These are phyloP conservation scores for Pseudoturritis turrita DNA, from an alignment of 345 rosid species.

Conservation along the genomic window DNA sequence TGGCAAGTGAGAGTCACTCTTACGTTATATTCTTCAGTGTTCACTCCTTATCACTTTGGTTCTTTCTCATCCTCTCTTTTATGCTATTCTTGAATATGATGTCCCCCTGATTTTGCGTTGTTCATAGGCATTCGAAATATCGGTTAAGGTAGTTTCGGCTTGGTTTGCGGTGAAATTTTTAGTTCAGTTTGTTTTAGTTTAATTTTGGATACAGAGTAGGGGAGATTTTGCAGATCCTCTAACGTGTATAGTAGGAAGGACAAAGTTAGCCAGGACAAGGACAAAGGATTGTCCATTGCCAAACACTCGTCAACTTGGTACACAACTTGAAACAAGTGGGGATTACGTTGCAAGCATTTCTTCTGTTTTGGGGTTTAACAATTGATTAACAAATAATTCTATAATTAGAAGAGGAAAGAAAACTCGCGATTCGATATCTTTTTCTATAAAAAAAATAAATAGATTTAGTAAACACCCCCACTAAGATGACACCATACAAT, in stretches of 20 bases:
- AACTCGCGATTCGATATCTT: neutral
- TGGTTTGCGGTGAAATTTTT: neutral
- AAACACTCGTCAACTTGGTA: slow-evolving; percentile 16
- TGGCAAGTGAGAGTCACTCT: neutral
- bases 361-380: slow-evolving; percentile 16
- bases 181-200: neutral
- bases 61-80: neutral
- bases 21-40: neutral
- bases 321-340: slow-evolving; percentile 22
- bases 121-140: neutral
- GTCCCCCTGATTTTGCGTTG: neutral
- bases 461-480: slow-evolving; percentile 11
- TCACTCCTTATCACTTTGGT: neutral
- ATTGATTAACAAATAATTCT: neutral
- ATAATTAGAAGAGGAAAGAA: slow-evolving; percentile 11
- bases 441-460: neutral
- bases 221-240: neutral
- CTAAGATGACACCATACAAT: slow-evolving; percentile 2
- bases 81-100: neutral
- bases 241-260: neutral
- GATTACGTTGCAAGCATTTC: slow-evolving; percentile 17
- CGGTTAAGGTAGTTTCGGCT: neutral
- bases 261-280: neutral
- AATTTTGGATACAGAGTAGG: neutral
- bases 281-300: neutral